A percentile compares a stretch with the other conserved stretches of the same genome.
phyloP scores from a whole-genome alignment of 192 early-diverging fungal species.

The Coemansia sp. region DNA sequence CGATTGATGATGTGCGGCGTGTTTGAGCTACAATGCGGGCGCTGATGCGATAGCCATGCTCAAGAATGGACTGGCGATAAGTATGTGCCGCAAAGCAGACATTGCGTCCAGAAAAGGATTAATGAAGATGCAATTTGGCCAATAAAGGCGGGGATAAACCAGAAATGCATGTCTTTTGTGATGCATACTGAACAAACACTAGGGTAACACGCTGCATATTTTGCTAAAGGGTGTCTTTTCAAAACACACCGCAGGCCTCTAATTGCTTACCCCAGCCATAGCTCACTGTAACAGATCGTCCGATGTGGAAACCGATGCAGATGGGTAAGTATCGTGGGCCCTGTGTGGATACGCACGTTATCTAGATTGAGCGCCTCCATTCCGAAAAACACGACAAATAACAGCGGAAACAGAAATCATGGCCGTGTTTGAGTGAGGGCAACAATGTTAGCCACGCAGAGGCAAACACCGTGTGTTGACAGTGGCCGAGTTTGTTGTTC shows the following conservation, averaged over 20 bases:
- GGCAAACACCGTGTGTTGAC: not conserved
- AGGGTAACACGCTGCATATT: not conserved
- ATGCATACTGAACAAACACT: not conserved
- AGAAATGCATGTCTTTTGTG: not conserved
- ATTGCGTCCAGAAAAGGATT: not conserved
- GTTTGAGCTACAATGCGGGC: not conserved
- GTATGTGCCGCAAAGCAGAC: not conserved
- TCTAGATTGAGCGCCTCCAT: not conserved
- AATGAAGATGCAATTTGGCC: not conserved
- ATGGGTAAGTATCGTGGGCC: not conserved
- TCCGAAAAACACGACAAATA: conserved; percentile 1
- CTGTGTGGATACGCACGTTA: not conserved
- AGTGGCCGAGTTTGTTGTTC: not conserved
- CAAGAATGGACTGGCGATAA: not conserved
- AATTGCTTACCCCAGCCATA: not conserved
- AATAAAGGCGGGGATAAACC: not conserved
- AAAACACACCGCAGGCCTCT: not conserved
- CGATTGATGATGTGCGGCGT: not conserved
- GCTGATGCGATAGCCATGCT: not conserved
- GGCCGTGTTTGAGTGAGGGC: not conserved
- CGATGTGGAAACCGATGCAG: not conserved
- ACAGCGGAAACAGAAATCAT: not conserved
- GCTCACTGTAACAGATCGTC: not conserved
- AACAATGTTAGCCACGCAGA: not conserved
- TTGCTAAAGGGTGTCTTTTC: not conserved